Evolutionary conservation across 768 basidiomycete species (phyloP).

Genomic region (Kwoniella shandongensis): DNA sequence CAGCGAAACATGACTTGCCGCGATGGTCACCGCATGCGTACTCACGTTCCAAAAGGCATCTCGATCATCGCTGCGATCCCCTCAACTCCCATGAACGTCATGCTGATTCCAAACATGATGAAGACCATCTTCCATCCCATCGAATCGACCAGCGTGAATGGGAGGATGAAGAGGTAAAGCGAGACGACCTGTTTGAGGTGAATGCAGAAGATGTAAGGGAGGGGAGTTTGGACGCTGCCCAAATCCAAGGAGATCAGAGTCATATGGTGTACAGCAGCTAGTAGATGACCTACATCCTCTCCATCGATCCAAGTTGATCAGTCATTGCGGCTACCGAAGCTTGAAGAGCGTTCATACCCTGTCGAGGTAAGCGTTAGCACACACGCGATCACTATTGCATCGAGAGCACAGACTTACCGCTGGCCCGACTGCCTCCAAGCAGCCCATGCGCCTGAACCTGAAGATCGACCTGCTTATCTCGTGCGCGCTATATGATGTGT

Average conservation of each 20-base stretch:
- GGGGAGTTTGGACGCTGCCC: constrained; percentile 28
- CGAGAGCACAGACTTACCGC: constrained; percentile 61
- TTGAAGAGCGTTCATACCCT: constrained; percentile 73
- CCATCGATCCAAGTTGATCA: constrained; percentile 76
- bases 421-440: constrained; percentile 84
- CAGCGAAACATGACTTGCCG: no score
- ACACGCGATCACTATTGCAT: not conserved
- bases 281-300: constrained; percentile 83
- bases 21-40: constrained; percentile 45
- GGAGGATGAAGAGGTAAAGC: constrained; percentile 85
- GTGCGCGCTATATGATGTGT: constrained; percentile 67
- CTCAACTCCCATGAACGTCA: constrained; percentile 60
- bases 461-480: constrained; percentile 72
- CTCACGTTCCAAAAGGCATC: constrained; percentile 85
- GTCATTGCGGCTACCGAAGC: constrained; percentile 73
- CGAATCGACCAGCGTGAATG: constrained; percentile 78
- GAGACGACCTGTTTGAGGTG: constrained; percentile 96
- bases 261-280: constrained; percentile 18
- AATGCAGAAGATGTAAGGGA: constrained; percentile 60
- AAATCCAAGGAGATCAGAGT: not conserved
- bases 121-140: constrained; percentile 78
- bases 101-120: constrained; percentile 65
- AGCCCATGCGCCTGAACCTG: constrained; percentile 73
- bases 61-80: constrained; percentile 94
- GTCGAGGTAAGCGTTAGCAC: constrained; percentile 8